Evolutionary conservation across 2,329 filamentous ascomycete genomes (phyloP), one percentile per base, ranked within the genome.

Genomic region (Epichloe hybrida): DNA sequence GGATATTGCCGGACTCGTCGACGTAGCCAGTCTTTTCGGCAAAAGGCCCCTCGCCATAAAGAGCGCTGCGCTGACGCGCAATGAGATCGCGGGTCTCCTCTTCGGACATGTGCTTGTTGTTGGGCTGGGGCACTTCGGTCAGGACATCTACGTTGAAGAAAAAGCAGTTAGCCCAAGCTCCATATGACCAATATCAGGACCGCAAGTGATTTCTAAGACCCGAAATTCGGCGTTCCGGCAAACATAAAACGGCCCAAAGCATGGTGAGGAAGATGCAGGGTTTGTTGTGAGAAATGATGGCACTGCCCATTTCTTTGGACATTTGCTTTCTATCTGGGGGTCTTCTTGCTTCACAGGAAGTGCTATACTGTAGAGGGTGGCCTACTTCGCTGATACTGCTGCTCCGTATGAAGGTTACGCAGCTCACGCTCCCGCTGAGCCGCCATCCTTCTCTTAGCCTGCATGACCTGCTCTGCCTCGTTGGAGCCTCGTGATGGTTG

Each of bases 301-400:
- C 52, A 56, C 51, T 51, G 52, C 48, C 55, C 54, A 52, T 49
- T 46, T 52, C 50, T 53, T 50, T 54, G 51, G 50, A 52, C 53
- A 59, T 61, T 68, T 66, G 59, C 61, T 69, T 65, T 67, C 67
- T 70, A 66, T 66, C 66, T 62, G 59, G 63, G 61, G 56, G 58
- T 61, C 55, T 56, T 58, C 54, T 58, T 62, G 61, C 60, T 57
- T 58, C 57, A 62, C 63, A 69, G 65, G 61, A 62, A 64, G 57
- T 75, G 79, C 79, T 83, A 85, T 80, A 79, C 77, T 80, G 79
- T 76, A 78, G 79, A 80, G 80, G 81, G 79, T 71, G 82, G 82
- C 86, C 82, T 88, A 97, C 93, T 96, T 88, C 91, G 84, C 78
- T 97, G 95, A 75, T 95, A 97, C 82, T 98, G 93, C 81, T 98